Base-by-base conservation (phyloP, 768 basidiomycete species). In the Suillus discolor region DNA sequence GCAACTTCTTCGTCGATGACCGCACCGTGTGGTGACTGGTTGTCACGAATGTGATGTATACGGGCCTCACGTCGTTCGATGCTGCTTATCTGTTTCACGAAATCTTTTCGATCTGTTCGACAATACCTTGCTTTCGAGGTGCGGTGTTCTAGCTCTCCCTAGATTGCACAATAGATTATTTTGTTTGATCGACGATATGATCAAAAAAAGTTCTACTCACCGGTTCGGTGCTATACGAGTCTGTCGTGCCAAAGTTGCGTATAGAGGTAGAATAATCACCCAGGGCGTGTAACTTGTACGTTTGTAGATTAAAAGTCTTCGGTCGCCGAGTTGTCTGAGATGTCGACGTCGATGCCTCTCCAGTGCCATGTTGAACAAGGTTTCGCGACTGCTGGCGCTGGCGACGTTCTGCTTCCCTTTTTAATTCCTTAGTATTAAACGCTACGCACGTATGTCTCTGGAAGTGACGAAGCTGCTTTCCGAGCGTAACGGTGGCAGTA, bases 231-330 rank as follows among this genome's bases (percentile, higher is more conserved):
- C 70, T 68, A 61, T 75, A 80, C 0, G 70, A 73, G 36, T 81
- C 80, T 0, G 73, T 75, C 4, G 80, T 78, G 0, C 80, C 78
- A 31, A 70, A 71, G 8, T 25, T n/a, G 5, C 39, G 18, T 16
- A 81, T 79, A 3, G 61, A 65, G 0, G 20, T 4, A 0, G 51
- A 57, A 65, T 79, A 79, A 63, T 81, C 72, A 0, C 77, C 77
- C 8, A 81, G 63, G 0, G 72, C 60, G 62, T 81, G 80, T 12
- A 73, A 12, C 67, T 81, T 81, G 65, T 72, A 73, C 0, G 73
- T 79, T 5, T 62, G 25, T 13, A 80, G 55, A 59, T 74, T 80
- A 57, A 79, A 74, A 1, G 34, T 65, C 23, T 69, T 69, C 11
- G 1, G 2, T 38, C 61, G 18, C 39, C 36, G 31, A 44, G 61